Evolutionary conservation across 2,329 filamentous ascomycete genomes (phyloP), one percentile per base, ranked within the genome.

Genomic region (Aspergillus ustus): DNA sequence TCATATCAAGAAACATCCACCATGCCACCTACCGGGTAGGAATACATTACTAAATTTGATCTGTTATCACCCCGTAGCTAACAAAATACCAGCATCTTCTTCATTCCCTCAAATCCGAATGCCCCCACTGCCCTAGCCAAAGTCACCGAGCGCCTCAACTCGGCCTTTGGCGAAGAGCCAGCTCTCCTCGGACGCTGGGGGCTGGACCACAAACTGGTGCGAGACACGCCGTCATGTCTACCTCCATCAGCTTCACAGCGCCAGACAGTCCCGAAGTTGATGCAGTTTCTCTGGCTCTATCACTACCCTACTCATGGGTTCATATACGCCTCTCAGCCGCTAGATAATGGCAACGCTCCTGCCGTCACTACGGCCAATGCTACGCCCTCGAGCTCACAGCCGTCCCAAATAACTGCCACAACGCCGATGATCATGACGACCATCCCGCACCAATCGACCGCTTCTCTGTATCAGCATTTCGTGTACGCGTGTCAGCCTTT

Each of bases 241-340:
- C 73, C 77, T 0, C 67, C 72, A 15, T 73, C 75, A n/a, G 66
- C 70, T 5, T 70, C 71, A 28, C 69, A 74, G 22, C 71, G 70
- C 2, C 67, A 71, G 44, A 49, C 67, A 5, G 71, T 70, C 20
- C 73, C 77, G 4, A 74, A 76, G 25, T 79, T 75, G 57, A 76
- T 80, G 71, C 78, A 81, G 59, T 77, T 80, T 60, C 72, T 80
- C 44, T 76, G 73, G 6, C 68, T 80, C 43, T 74, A 72, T n/a
- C 75, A 80, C 61, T 75, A 76, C 61, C 72, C 76, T 15, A 73
- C 69, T 5, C 73, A 78, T 22, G 77, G 77, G 15, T 80, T 78
- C 63, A 72, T 81, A 54, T 78, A 78, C 60, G 76, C 77, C 2
- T 78, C 78, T 9, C 70, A 71, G 52, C 63, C 70, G 2, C 57